Evolutionary conservation across 2,329 filamentous ascomycete genomes (phyloP).

Genomic region (Nemania sp.): DNA sequence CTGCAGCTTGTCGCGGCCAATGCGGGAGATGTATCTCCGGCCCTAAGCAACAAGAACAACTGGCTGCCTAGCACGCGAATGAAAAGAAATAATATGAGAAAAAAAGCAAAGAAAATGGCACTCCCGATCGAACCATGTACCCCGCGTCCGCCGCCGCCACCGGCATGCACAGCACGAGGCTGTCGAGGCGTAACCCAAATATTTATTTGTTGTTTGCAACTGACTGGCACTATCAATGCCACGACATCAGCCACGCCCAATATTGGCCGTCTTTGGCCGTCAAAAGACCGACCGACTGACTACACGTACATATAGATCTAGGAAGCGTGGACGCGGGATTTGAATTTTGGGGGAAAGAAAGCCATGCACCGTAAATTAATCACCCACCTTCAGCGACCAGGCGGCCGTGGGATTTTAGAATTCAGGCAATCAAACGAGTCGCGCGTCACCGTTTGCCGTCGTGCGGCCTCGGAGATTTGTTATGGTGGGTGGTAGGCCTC

Average conservation of each 20-base stretch:
- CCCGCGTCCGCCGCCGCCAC: slow-evolving; percentile 3
- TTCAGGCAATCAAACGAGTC: background rate
- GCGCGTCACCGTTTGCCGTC: background rate
- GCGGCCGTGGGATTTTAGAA: background rate
- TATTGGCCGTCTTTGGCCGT: background rate
- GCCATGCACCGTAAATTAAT: slow-evolving; percentile 26
- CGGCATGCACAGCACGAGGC: slow-evolving; percentile 15
- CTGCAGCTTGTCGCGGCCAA: background rate
- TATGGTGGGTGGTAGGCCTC: slow-evolving; percentile 2
- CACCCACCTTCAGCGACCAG: slow-evolving; percentile 1
- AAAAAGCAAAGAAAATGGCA: background rate
- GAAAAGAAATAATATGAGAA: background rate
- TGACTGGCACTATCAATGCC: slow-evolving; percentile 19
- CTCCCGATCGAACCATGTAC: background rate
- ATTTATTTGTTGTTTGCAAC: slow-evolving; percentile 1
- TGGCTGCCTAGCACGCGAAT: no score
- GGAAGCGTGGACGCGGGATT: background rate
- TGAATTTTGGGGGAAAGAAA: background rate
- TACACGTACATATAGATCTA: background rate
- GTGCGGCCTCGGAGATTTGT: background rate
- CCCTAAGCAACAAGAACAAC: background rate
- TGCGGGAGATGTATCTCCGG: background rate
- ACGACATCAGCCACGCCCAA: slow-evolving; percentile 8
- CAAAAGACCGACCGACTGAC: no score
- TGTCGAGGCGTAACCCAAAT: slow-evolving; percentile 1